These are phyloP conservation scores for Phytopythium cucurbitacearum DNA, from an alignment of 352 stramenopile species.

Conservation along the genomic window DNA sequence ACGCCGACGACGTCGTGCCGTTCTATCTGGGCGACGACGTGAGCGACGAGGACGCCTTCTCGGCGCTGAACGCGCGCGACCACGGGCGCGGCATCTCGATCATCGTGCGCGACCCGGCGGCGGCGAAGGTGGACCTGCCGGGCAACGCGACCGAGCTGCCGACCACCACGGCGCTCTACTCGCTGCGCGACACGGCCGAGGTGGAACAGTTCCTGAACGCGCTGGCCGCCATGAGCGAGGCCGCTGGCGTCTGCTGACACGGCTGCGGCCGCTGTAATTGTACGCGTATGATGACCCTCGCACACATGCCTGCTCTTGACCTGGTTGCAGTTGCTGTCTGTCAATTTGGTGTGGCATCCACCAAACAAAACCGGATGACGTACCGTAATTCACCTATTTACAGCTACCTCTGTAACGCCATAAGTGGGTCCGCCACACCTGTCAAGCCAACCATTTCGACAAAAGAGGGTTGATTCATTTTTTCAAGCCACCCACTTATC, in stretches of 20 bases:
- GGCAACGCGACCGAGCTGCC: conserved; percentile 42
- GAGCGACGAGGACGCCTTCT: conserved; percentile 74
- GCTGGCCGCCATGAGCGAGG: conserved; percentile 36
- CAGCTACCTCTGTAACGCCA: too few species aligned
- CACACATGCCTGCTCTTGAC: too few species aligned
- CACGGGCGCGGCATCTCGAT: conserved; percentile 52
- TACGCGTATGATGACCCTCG: too few species aligned
- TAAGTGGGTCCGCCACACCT: too few species aligned
- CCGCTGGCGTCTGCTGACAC: conserved; percentile 24
- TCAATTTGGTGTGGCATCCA: too few species aligned
- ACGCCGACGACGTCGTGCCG: conserved; percentile 62
- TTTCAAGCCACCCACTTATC: too few species aligned
- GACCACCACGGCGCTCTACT: conserved; percentile 49
- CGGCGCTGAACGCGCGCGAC: conserved; percentile 37
- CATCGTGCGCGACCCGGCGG: conserved; percentile 54
- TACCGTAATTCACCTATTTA: too few species aligned
- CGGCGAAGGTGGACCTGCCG: conserved; percentile 37
- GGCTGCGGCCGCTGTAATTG: neutral
- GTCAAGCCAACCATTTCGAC: too few species aligned
- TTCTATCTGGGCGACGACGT: conserved; percentile 83
- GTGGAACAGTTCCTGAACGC: conserved; percentile 54
- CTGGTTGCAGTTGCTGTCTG: too few species aligned
- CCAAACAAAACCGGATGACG: too few species aligned
- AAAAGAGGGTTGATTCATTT: too few species aligned
- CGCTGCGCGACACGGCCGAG: conserved; percentile 48